phyloP scores from a whole-genome alignment of 106 monocot species.

The Narthecium ossifragum region DNA sequence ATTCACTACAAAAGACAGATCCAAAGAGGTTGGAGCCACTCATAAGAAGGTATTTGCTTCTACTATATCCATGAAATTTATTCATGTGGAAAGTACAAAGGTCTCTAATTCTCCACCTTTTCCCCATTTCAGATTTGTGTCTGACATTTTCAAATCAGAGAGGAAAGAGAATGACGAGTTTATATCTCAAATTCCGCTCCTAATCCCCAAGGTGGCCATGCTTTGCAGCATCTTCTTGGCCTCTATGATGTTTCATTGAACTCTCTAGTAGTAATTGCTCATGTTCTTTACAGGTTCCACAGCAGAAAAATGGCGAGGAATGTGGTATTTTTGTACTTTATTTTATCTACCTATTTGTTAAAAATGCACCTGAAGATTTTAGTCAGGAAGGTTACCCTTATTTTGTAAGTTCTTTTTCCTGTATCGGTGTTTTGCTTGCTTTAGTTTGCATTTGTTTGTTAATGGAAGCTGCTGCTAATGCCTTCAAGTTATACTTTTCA shows the following conservation, averaged over 20 bases:
- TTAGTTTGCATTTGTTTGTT: too few species aligned
- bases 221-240: background rate
- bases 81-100: background rate
- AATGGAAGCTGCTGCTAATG: too few species aligned
- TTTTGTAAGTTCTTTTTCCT: conserved; percentile 39
- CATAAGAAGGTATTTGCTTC: conserved; percentile 43
- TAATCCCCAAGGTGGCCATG: conserved; percentile 49
- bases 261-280: too few species aligned
- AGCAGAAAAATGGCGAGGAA: conserved; percentile 65
- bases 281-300: conserved; percentile 85
- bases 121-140: conserved; percentile 57
- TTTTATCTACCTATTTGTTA: conserved; percentile 51
- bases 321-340: conserved; percentile 74
- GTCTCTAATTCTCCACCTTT: too few species aligned
- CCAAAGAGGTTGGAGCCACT: conserved; percentile 57
- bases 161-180: conserved; percentile 19
- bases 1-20: conserved; percentile 44
- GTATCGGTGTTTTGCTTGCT: background rate
- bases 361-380: conserved; percentile 39
- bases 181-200: conserved; percentile 46
- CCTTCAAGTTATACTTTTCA: conserved; percentile 16
- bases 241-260: background rate
- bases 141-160: conserved; percentile 39
- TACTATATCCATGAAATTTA: background rate
- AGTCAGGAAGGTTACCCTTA: conserved; percentile 23